phyloP scores from a whole-genome alignment of 768 basidiomycete genomes.

The Saitozyma podzolica region DNA sequence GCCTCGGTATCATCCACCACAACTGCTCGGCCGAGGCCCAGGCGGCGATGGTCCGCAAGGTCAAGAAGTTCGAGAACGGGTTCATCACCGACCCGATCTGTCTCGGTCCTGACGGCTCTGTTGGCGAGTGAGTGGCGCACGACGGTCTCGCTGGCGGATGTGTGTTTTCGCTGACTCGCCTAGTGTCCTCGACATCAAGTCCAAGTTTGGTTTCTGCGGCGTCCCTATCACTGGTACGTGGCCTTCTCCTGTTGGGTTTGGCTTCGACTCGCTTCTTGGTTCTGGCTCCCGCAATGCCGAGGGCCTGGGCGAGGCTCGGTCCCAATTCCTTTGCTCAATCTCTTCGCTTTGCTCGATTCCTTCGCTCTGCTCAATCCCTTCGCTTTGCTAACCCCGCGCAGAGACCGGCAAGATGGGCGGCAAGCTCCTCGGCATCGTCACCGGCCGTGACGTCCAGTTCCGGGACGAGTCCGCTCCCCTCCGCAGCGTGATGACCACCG shows the following conservation, averaged over 20 bases:
- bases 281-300: too few relatives aligned
- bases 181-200: conserved; percentile 84
- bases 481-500: conserved; percentile 81
- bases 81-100: conserved; percentile 96
- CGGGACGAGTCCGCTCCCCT: conserved; percentile 67
- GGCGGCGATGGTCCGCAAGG: conserved; percentile 94
- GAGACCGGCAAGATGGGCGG: conserved; percentile 84
- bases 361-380: too few relatives aligned
- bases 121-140: conserved; percentile 62
- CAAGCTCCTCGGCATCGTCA: conserved; percentile 94
- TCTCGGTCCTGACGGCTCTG: conserved; percentile 70
- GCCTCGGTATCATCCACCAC: conserved; percentile 97
- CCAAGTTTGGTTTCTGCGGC: conserved; percentile 86
- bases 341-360: too few relatives aligned
- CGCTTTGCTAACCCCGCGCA: conserved; percentile 46
- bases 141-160: too few relatives aligned
- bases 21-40: conserved; percentile 74
- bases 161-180: background rate
- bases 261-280: too few relatives aligned
- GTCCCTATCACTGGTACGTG: conserved; percentile 95
- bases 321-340: too few relatives aligned
- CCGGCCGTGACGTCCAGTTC: conserved; percentile 94
- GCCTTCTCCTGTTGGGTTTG: background rate
- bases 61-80: conserved; percentile 97
- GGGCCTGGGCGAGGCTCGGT: too few relatives aligned